A percentile compares a stretch with the other conserved stretches of the same genome.
phyloP scores from a whole-genome alignment of 495 filamentous ascomycete species.

The Penicillium odoratum region DNA sequence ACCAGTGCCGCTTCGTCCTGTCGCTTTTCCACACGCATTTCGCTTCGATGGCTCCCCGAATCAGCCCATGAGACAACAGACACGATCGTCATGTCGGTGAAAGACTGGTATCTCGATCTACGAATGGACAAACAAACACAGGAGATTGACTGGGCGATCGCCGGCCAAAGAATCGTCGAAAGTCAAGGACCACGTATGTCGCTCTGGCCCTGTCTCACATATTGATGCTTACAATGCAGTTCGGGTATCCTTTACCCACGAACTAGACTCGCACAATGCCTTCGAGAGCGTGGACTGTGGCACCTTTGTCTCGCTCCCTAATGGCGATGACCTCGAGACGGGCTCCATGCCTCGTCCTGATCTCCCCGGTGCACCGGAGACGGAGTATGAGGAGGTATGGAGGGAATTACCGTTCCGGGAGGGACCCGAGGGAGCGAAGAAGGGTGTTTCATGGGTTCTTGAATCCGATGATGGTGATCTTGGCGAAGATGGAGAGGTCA shows the following conservation, averaged over 20 bases:
- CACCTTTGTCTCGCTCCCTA: constrained; percentile 36
- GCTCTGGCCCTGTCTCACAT: neutral
- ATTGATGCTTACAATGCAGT: constrained; percentile 7
- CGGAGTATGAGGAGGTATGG: constrained; percentile 44
- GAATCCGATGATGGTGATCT: constrained; percentile 28
- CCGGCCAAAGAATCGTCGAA: constrained; percentile 38
- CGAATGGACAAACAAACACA: constrained; percentile 36
- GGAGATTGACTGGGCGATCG: constrained; percentile 44
- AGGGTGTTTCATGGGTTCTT: constrained; percentile 38
- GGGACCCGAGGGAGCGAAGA: constrained; percentile 22
- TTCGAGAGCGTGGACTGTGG: constrained; percentile 43
- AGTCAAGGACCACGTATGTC: constrained; percentile 29
- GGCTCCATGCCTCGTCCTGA: constrained; percentile 43
- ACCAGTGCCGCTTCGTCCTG: constrained; percentile 11
- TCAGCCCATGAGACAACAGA: constrained; percentile 43
- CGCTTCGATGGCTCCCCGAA: constrained; percentile 44
- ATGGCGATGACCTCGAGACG: constrained; percentile 43
- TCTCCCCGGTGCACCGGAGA: constrained; percentile 33
- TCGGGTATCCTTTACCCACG: constrained; percentile 41
- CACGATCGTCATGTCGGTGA: constrained; percentile 46
- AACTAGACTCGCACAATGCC: constrained; percentile 40
- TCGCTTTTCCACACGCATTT: constrained; percentile 44
- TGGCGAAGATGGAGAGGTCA: constrained; percentile 22
- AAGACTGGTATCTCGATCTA: constrained; percentile 46
- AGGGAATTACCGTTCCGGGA: constrained; percentile 31